These are phyloP conservation scores for Ceratonia siliqua DNA, from an alignment of 306 rosid genomes.

Conservation along the genomic window DNA sequence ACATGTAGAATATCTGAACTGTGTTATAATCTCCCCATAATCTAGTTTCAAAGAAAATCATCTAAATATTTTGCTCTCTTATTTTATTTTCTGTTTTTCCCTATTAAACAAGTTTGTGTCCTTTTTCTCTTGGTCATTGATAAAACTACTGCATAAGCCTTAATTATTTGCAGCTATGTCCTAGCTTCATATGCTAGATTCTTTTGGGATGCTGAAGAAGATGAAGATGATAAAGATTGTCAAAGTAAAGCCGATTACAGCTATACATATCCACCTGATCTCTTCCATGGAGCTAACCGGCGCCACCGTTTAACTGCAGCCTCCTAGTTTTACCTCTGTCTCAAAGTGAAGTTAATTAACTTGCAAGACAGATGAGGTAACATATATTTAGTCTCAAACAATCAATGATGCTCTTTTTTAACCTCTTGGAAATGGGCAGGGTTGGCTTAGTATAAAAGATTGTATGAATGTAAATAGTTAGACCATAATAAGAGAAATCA, in stretches of 20 bases:
- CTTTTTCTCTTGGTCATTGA: conserved; percentile 15
- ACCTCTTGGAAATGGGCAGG: neutral
- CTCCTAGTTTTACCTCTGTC: conserved; percentile 32
- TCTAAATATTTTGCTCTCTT: neutral
- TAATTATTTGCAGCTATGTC: conserved; percentile 59
- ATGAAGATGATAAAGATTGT: conserved; percentile 43
- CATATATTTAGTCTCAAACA: neutral
- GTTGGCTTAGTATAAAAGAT: neutral
- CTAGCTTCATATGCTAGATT: conserved; percentile 78
- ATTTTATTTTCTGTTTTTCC: neutral
- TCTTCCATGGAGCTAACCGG: conserved; percentile 37
- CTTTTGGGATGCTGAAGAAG: conserved; percentile 80
- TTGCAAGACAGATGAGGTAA: neutral
- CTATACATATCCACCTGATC: conserved; percentile 31
- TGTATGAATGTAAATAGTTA: conserved; percentile 20
- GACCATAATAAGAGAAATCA: conserved; percentile 21
- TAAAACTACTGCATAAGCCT: conserved; percentile 28
- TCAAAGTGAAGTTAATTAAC: conserved; percentile 21
- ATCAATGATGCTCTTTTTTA: neutral
- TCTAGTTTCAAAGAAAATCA: neutral
- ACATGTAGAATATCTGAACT: too few relatives aligned
- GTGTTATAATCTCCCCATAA: neutral
- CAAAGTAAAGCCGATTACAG: conserved; percentile 33
- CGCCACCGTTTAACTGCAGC: conserved; percentile 48
- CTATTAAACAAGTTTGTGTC: neutral